phyloP scores from a whole-genome alignment of 345 rosid species.

The Aegle marmelos region DNA sequence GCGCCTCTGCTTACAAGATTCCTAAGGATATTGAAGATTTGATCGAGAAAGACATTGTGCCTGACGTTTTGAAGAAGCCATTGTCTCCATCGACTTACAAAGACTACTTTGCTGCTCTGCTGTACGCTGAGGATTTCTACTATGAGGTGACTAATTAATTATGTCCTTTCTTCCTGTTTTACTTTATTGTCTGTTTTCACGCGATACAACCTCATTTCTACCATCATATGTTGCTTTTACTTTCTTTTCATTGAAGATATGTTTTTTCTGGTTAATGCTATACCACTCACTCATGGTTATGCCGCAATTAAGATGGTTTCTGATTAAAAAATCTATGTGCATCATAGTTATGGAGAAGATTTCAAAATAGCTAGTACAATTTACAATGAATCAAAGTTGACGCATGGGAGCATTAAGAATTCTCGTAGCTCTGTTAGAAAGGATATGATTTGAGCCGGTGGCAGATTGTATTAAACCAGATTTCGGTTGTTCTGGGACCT shows the following conservation, averaged over 20 bases:
- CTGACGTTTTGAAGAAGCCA: conserved; percentile 17
- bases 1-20: conserved; percentile 14
- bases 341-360: background rate
- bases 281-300: background rate
- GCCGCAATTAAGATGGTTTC: background rate
- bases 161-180: background rate
- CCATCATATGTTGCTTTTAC: background rate
- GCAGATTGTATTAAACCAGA: background rate
- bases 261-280: background rate
- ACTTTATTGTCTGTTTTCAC: background rate
- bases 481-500: background rate
- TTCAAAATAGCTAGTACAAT: background rate
- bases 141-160: conserved; percentile 8
- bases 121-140: conserved; percentile 31
- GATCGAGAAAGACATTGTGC: conserved; percentile 22
- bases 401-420: background rate
- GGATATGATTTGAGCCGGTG: background rate
- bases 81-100: conserved; percentile 24
- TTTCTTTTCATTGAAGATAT: background rate
- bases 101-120: conserved; percentile 24
- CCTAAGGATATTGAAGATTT: conserved; percentile 17
- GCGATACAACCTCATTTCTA: background rate
- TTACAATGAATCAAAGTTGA: background rate
- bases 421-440: background rate
- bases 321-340: background rate